phyloP scores from a whole-genome alignment of 2,329 filamentous ascomycete genomes.

The Arthrobotrys iridis region DNA sequence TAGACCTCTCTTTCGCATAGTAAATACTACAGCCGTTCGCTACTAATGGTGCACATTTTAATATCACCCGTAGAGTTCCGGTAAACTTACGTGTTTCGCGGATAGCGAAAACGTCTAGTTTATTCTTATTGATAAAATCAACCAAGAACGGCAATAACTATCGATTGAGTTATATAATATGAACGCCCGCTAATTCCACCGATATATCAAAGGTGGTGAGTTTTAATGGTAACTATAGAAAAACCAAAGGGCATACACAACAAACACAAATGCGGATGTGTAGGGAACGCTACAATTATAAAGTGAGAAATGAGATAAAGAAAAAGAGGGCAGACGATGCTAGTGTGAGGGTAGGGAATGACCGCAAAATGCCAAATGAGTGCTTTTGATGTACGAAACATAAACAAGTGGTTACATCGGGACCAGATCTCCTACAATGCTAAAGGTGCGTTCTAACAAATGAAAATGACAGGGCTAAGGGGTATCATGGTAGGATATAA shows the following conservation, averaged over 20 bases:
- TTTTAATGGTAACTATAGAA: not conserved
- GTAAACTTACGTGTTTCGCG: too few species aligned
- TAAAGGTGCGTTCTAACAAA: not conserved
- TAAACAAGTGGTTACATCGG: not conserved
- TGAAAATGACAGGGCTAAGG: conserved; percentile 17
- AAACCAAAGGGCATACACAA: not conserved
- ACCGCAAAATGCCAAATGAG: conserved; percentile 2
- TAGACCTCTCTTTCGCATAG: not conserved
- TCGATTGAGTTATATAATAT: not conserved
- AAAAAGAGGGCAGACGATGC: conserved; percentile 1
- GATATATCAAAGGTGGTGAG: conserved; percentile 9
- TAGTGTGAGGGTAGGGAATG: not conserved
- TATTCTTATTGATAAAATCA: too few species aligned
- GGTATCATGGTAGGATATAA: conserved; percentile 47
- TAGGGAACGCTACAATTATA: not conserved
- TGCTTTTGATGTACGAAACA: conserved; percentile 4
- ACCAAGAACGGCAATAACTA: not conserved
- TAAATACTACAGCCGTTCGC: not conserved
- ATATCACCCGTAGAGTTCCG: too few species aligned
- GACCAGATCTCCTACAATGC: not conserved
- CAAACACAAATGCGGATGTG: not conserved
- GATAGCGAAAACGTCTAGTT: not conserved
- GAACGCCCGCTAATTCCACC: conserved; percentile 34
- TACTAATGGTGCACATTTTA: not conserved
- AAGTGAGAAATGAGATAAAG: not conserved